Evolutionary conservation across 306 rosid genomes (phyloP).

Genomic region (Cyclanthera cordifolia): DNA sequence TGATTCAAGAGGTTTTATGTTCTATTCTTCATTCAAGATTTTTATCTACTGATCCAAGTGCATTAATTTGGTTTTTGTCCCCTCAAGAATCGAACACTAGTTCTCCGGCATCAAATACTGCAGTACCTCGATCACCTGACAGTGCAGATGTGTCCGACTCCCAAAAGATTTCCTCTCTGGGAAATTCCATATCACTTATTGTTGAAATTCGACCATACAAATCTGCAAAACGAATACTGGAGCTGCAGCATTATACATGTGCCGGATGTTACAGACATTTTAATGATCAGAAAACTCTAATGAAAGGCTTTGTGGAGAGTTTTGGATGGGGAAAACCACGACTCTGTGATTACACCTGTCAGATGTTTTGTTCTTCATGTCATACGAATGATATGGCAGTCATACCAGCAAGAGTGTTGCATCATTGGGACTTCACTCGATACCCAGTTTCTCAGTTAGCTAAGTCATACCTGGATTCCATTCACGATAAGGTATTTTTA

Average conservation of each 20-base stretch:
- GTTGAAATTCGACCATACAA: constrained; percentile 75
- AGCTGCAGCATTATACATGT: constrained; percentile 73
- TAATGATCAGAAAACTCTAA: constrained; percentile 60
- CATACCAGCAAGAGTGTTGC: constrained; percentile 90
- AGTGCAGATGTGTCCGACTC: constrained; percentile 22
- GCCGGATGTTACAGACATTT: constrained; percentile 93
- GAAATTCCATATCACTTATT: constrained; percentile 77
- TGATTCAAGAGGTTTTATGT: constrained; percentile 79
- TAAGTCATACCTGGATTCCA: constrained; percentile 84
- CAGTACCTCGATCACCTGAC: constrained; percentile 25
- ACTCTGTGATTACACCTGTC: constrained; percentile 85
- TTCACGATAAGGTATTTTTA: constrained; percentile 71
- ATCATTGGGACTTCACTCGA: constrained; percentile 76
- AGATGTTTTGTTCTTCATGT: constrained; percentile 82
- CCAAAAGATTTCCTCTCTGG: constrained; percentile 41
- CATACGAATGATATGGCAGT: constrained; percentile 86
- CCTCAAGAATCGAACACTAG: constrained; percentile 58
- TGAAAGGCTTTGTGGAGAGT: constrained; percentile 70
- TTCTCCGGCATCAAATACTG: constrained; percentile 32
- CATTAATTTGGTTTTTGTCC: constrained; percentile 69
- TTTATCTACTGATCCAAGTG: constrained; percentile 50
- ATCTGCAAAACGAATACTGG: constrained; percentile 71
- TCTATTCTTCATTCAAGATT: constrained; percentile 51
- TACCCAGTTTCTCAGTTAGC: constrained; percentile 88
- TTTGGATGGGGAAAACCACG: constrained; percentile 97